phyloP scores from a whole-genome alignment of 2,329 filamentous ascomycete genomes.

The Aspergillus fructus region DNA sequence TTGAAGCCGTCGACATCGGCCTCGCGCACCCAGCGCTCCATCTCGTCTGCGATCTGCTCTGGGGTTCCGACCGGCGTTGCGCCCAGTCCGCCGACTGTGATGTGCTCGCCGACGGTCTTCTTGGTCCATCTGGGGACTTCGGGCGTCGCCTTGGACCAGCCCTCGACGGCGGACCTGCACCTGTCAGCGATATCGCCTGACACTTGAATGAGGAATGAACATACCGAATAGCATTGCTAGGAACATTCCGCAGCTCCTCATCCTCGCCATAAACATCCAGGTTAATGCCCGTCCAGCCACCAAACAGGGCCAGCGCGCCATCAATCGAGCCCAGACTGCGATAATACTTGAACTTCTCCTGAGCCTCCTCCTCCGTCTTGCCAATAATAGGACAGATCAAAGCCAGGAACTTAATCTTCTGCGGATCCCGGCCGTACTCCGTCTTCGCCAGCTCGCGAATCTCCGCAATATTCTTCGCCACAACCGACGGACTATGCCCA shows the following conservation, averaged over 20 bases:
- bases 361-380: conserved; percentile 64
- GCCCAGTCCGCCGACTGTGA: conserved; percentile 67
- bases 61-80: conserved; percentile 65
- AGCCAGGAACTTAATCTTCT: conserved; percentile 66
- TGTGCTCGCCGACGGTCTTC: conserved; percentile 65
- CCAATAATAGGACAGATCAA: conserved; percentile 66
- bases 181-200: neutral
- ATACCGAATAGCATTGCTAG: conserved; percentile 59
- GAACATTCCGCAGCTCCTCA: conserved; percentile 62
- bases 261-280: conserved; percentile 61
- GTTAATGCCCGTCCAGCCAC: conserved; percentile 72
- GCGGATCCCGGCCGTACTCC: conserved; percentile 57
- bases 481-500: conserved; percentile 62
- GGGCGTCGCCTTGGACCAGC: conserved; percentile 56
- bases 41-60: conserved; percentile 62
- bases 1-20: conserved; percentile 76
- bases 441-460: conserved; percentile 57
- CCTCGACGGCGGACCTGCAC: conserved; percentile 49
- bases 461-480: conserved; percentile 62
- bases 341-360: conserved; percentile 63
- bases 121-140: conserved; percentile 70
- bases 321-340: conserved; percentile 62
- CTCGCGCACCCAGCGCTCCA: conserved; percentile 67
- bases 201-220: neutral
- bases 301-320: conserved; percentile 69